Evolutionary conservation across 1,284 basidiomycete genomes (phyloP).

Genomic region (Psilocybe mexicana): DNA sequence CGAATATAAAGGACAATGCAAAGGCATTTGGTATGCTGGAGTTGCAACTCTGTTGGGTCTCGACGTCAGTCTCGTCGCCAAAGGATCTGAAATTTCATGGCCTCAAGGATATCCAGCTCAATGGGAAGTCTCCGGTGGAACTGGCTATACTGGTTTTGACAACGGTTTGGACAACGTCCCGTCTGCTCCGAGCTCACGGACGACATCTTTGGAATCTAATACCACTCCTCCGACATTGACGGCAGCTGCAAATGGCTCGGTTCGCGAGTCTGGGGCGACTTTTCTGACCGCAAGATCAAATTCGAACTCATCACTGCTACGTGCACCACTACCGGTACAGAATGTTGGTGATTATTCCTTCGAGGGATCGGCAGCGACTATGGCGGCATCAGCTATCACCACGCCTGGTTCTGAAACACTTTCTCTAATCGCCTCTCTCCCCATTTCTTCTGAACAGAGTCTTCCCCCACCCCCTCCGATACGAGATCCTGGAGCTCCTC

Average conservation of each 20-base stretch:
- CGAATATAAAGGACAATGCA: conserved; percentile 71
- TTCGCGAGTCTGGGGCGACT: conserved; percentile 9
- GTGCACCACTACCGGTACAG: conserved; percentile 66
- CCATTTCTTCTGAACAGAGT: conserved; percentile 38
- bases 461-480: conserved; percentile 22
- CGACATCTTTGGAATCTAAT: conserved; percentile 51
- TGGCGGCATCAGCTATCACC: conserved; percentile 32
- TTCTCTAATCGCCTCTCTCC: conserved; percentile 59
- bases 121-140: conserved; percentile 64
- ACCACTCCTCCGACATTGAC: conserved; percentile 23
- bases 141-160: conserved; percentile 70
- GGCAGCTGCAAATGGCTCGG: conserved; percentile 9
- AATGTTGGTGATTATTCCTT: conserved; percentile 71
- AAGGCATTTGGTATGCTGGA: conserved; percentile 76
- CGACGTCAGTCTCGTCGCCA: conserved; percentile 68
- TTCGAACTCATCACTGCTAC: conserved; percentile 61
- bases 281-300: conserved; percentile 30
- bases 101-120: conserved; percentile 45
- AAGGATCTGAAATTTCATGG: conserved; percentile 70
- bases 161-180: conserved; percentile 39
- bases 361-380: conserved; percentile 46
- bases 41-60: conserved; percentile 79
- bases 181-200: conserved; percentile 33
- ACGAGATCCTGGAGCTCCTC: conserved; percentile 49
- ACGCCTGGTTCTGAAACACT: conserved; percentile 40